Conservation (phyloP, 2,329 filamentous ascomycete genomes). For the Plectosphaerella plurivora region DNA sequence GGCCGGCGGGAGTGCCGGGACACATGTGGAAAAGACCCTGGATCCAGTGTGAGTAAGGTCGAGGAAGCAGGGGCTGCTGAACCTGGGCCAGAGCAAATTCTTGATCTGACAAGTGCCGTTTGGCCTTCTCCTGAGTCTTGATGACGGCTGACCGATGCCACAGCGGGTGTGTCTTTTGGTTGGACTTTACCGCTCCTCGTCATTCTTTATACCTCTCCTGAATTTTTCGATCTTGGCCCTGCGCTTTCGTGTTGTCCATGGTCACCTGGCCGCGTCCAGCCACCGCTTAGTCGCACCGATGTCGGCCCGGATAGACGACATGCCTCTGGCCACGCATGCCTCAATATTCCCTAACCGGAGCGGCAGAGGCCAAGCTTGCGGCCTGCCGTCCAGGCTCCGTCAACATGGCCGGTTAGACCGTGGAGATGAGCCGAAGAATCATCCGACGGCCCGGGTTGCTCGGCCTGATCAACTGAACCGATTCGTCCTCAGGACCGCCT, state of each 20-base stretch:
- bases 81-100: too few relatives aligned
- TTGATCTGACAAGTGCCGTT: too few relatives aligned
- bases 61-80: too few relatives aligned
- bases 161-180: too few relatives aligned
- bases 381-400: not conserved
- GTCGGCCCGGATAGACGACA: not conserved
- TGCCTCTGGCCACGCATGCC: not conserved
- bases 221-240: not conserved
- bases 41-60: too few relatives aligned
- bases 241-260: not conserved
- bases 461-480: not conserved
- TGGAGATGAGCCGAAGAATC: not conserved
- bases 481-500: not conserved
- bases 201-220: too few relatives aligned
- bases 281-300: not conserved
- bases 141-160: too few relatives aligned
- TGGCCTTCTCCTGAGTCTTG: too few relatives aligned
- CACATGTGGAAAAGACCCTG: too few relatives aligned
- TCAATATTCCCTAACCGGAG: not conserved
- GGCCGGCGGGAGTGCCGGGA: too few relatives aligned
- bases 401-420: not conserved
- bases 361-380: not conserved
- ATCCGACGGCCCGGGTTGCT: not conserved
- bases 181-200: too few relatives aligned
- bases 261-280: not conserved